Conservation (phyloP, 306 rosid genomes). For the Begonia loranthoides region DNA sequence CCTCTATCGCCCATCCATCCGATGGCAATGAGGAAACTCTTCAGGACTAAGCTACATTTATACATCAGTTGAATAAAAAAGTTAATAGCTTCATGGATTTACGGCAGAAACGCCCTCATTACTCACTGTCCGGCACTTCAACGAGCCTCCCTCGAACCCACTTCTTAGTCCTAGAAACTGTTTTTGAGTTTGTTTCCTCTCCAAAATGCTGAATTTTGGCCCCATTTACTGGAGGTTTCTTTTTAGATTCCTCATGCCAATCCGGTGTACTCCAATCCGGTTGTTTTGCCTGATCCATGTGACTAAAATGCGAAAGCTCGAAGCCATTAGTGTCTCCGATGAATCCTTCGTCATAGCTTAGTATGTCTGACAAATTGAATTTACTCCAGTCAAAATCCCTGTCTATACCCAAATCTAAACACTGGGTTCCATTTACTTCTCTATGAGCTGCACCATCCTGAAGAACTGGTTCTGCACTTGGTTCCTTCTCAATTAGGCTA, state of each 20-base stretch:
- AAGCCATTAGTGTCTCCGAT: conserved; percentile 23
- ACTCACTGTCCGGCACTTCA: conserved; percentile 30
- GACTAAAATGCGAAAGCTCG: conserved; percentile 22
- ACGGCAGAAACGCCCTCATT: no score
- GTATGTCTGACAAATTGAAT: conserved; percentile 27
- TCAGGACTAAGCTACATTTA: no score
- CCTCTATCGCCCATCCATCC: no score
- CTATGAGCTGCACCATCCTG: conserved; percentile 15
- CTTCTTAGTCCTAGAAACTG: conserved; percentile 31
- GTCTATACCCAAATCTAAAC: conserved; percentile 15
- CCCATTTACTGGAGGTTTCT: conserved; percentile 23
- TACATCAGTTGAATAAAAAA: no score
- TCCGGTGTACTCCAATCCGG: conserved; percentile 13
- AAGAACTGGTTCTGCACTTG: conserved; percentile 10
- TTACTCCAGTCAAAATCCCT: conserved; percentile 27
- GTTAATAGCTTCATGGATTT: no score
- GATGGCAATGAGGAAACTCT: no score
- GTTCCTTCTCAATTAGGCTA: conserved; percentile 12
- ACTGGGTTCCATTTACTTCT: conserved; percentile 42
- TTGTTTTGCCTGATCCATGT: conserved; percentile 17
- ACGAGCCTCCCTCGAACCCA: conserved; percentile 91
- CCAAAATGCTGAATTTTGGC: conserved; percentile 19
- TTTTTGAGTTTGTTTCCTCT: conserved; percentile 22
- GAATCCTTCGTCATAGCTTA: conserved; percentile 27
- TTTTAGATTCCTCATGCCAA: conserved; percentile 13